Percentiles rank a stretch among this genome's conserved stretches.
Evolutionary conservation across 2,329 filamentous ascomycete genomes (phyloP).

Genomic region (Penicillium sp.): DNA sequence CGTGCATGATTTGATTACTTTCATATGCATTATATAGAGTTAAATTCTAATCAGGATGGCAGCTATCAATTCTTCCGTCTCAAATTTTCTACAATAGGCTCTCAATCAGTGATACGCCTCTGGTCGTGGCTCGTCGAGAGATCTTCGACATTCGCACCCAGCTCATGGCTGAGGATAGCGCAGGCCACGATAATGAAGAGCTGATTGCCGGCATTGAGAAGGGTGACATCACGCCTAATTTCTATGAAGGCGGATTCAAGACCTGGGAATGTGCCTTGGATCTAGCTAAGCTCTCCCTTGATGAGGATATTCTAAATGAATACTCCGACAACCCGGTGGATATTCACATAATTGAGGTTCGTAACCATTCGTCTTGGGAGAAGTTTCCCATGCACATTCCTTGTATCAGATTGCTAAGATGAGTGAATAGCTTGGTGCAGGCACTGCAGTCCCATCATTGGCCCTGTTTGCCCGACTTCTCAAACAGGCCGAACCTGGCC

Average conservation of each 20-base stretch:
- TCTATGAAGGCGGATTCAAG: conserved; percentile 69
- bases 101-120: conserved; percentile 37
- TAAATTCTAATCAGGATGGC: conserved; percentile 11
- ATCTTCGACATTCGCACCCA: conserved; percentile 64
- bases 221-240: conserved; percentile 58
- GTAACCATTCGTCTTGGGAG: conserved; percentile 6
- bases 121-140: conserved; percentile 55
- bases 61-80: conserved; percentile 58
- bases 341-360: conserved; percentile 45
- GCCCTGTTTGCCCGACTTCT: conserved; percentile 55
- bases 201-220: conserved; percentile 52
- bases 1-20: neutral
- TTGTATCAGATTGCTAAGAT: neutral
- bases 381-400: neutral
- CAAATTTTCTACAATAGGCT: conserved; percentile 60
- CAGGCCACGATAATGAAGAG: conserved; percentile 44
- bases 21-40: neutral
- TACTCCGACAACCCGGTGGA: conserved; percentile 13
- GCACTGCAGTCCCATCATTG: conserved; percentile 60
- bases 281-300: conserved; percentile 47
- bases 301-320: conserved; percentile 17
- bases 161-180: conserved; percentile 58
- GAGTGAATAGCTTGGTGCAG: conserved; percentile 56
- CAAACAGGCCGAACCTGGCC: conserved; percentile 19
- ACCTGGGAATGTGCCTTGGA: conserved; percentile 67